These are phyloP conservation scores for Aureobasidium uvarum DNA, from an alignment of 2,329 filamentous ascomycete species.

Conservation along the genomic window DNA sequence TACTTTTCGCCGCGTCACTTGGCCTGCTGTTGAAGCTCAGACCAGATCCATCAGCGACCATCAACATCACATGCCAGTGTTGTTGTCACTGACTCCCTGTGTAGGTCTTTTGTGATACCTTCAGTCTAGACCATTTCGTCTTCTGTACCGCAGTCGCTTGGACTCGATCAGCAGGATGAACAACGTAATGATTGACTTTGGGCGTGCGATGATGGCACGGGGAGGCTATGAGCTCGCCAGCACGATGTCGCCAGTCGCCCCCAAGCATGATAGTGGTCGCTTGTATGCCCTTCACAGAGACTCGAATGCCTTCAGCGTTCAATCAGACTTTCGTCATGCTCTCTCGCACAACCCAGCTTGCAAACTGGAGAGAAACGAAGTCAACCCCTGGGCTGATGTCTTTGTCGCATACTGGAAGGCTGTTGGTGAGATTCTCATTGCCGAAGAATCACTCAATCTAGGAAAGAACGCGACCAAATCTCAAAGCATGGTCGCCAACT, in stretches of 20 bases:
- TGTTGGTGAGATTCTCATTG: constrained; percentile 67
- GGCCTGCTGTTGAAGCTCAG: not conserved
- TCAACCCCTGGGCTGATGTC: constrained; percentile 81
- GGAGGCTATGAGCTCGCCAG: constrained; percentile 72
- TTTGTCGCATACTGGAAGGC: constrained; percentile 84
- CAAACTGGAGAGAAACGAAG: constrained; percentile 55
- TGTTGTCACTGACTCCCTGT: constrained; percentile 7
- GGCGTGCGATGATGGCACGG: constrained; percentile 60
- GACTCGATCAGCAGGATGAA: constrained; percentile 53
- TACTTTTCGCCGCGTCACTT: constrained; percentile 10
- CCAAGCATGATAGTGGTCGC: constrained; percentile 60
- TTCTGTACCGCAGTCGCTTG: not conserved
- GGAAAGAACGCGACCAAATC: constrained; percentile 35
- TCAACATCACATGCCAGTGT: constrained; percentile 21
- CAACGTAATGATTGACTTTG: constrained; percentile 70
- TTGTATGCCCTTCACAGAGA: constrained; percentile 69
- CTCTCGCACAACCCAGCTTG: constrained; percentile 61
- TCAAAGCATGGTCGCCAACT: constrained; percentile 54
- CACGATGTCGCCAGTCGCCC: constrained; percentile 69
- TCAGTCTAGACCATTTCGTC: not conserved
- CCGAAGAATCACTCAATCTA: constrained; percentile 55
- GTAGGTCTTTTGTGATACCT: constrained; percentile 9
- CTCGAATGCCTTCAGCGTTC: constrained; percentile 64
- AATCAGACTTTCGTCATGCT: constrained; percentile 66
- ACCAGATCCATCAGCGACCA: not conserved